phyloP scores from a whole-genome alignment of 768 basidiomycete species.

The Rhizopogon roseolus region DNA sequence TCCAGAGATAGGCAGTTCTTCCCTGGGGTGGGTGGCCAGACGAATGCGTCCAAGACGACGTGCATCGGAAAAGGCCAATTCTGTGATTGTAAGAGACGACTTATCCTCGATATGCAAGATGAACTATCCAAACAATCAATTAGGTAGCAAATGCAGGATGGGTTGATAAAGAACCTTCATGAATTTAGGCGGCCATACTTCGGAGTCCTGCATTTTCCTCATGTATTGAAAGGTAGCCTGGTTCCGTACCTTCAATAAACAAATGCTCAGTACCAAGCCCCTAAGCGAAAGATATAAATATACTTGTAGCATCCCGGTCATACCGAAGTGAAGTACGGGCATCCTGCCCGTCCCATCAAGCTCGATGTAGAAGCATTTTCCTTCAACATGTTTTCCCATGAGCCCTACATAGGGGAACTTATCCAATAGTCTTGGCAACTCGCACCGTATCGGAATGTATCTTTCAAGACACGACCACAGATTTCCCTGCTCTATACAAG shows the following conservation, averaged over 20 bases:
- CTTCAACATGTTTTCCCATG: slow-evolving; percentile 22
- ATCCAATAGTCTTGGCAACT: not conserved
- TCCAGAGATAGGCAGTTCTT: slow-evolving; percentile 64
- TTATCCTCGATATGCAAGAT: slow-evolving; percentile 52
- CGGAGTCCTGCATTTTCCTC: slow-evolving; percentile 35
- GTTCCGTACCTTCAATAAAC: slow-evolving; percentile 39
- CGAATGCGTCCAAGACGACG: slow-evolving; percentile 69
- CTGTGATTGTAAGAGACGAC: slow-evolving; percentile 29
- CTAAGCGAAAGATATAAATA: not conserved
- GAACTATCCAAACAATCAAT: slow-evolving; percentile 36
- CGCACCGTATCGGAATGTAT: slow-evolving; percentile 51
- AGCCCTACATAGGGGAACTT: not conserved
- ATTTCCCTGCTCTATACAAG: slow-evolving; percentile 47
- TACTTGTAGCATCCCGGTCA: slow-evolving; percentile 82
- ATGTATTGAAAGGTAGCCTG: slow-evolving; percentile 45
- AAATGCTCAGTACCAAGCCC: not conserved
- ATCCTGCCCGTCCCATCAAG: slow-evolving; percentile 55
- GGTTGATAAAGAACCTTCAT: slow-evolving; percentile 42
- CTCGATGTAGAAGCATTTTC: slow-evolving; percentile 64
- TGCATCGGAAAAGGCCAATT: slow-evolving; percentile 70
- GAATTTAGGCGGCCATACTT: slow-evolving; percentile 61
- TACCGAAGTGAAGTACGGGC: slow-evolving; percentile 78
- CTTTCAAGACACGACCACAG: slow-evolving; percentile 39
- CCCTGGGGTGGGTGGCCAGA: slow-evolving; percentile 49
- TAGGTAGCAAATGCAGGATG: not conserved